Evolutionary conservation across 148 eudicot species (phyloP).

Genomic region (Chenopodium quinoa): DNA sequence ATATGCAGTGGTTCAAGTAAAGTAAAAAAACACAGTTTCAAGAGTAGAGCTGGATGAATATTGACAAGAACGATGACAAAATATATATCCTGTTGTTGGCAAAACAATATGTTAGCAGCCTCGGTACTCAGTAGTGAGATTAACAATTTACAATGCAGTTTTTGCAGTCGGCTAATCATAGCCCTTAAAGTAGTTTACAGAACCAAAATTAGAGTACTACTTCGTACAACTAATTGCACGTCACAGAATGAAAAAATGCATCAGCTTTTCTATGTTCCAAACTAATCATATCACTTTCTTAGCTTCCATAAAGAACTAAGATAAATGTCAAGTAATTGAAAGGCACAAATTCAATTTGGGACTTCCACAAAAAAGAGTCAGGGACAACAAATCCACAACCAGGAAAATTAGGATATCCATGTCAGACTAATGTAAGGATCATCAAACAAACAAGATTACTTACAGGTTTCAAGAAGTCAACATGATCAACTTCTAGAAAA

Average conservation of each 20-base stretch:
- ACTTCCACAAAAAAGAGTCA: not conserved
- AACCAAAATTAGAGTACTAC: not conserved
- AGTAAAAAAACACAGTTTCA: no score
- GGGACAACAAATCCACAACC: not conserved
- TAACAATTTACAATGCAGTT: not conserved
- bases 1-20: not conserved
- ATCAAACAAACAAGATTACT: slow-evolving; percentile 23
- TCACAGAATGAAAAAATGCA: not conserved
- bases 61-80: not conserved
- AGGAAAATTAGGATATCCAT: not conserved
- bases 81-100: not conserved
- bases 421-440: not conserved
- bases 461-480: slow-evolving; percentile 90
- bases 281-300: slow-evolving; percentile 12
- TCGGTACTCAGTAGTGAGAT: not conserved
- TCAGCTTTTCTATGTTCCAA: not conserved
- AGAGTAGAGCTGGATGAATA: not conserved
- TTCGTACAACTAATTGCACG: not conserved
- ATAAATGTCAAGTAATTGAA: not conserved
- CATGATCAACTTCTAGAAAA: slow-evolving; percentile 96
- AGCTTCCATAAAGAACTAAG: not conserved
- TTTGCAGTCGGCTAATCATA: not conserved
- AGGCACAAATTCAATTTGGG: not conserved
- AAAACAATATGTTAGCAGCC: not conserved
- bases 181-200: not conserved